phyloP scores from a whole-genome alignment of 768 basidiomycete genomes.

The Lentinula lateritia region DNA sequence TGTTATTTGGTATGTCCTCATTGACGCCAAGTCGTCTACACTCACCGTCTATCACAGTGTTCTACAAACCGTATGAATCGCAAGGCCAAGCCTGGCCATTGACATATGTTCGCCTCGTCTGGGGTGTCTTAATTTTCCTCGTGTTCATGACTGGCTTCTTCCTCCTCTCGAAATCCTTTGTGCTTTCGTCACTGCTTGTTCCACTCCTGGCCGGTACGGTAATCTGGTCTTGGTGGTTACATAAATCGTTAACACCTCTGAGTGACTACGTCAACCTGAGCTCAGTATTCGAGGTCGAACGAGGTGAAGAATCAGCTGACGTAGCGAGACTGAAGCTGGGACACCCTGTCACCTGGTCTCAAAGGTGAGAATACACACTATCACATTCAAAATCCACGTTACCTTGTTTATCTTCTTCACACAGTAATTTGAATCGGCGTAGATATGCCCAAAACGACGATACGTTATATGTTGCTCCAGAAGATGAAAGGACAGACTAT shows the following conservation, averaged over 20 bases:
- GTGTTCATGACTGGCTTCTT: constrained; percentile 98
- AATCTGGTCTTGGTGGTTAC: constrained; percentile 77
- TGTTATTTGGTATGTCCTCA: constrained; percentile 74
- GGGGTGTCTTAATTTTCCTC: constrained; percentile 90
- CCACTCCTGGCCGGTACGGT: constrained; percentile 76
- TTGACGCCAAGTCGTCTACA: neutral
- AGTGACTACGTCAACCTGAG: constrained; percentile 82
- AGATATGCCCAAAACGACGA: constrained; percentile 94
- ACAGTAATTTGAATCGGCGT: constrained; percentile 75
- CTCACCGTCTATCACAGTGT: constrained; percentile 48
- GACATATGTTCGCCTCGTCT: constrained; percentile 86
- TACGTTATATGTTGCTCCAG: constrained; percentile 90
- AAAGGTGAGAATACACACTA: constrained; percentile 51
- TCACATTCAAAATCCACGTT: neutral
- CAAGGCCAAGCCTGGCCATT: constrained; percentile 98
- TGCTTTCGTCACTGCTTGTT: constrained; percentile 56
- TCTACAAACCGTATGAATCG: constrained; percentile 97
- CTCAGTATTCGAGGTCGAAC: constrained; percentile 83
- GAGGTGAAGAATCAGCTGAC: constrained; percentile 82
- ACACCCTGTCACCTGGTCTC: constrained; percentile 84
- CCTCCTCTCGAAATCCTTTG: constrained; percentile 51
- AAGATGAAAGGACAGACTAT: constrained; percentile 89
- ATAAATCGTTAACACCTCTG: constrained; percentile 61
- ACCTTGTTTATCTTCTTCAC: neutral
- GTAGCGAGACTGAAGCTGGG: constrained; percentile 70